Base-by-base conservation (phyloP, 2,329 filamentous ascomycete species). In the Dactylellina parvicollis region DNA sequence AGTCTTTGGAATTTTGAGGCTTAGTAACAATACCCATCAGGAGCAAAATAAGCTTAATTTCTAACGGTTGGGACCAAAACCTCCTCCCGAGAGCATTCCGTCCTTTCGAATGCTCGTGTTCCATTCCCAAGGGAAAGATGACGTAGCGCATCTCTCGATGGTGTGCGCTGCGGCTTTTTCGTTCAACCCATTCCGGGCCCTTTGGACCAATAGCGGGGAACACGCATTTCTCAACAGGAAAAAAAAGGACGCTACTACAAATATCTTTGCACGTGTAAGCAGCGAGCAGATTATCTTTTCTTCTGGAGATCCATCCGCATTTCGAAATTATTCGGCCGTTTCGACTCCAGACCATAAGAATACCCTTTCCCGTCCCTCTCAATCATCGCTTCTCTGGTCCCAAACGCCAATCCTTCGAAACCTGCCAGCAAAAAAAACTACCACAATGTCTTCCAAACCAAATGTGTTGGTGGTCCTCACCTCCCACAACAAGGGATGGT, bases 391-490 rank as follows among this genome's bases (percentile, higher is more conserved):
- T n/a, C n/a, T n/a, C n/a, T n/a, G n/a, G n/a, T n/a, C n/a, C n/a
- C n/a, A n/a, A n/a, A n/a, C n/a, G n/a, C n/a, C n/a, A n/a, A n/a
- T n/a, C n/a, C n/a, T n/a, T n/a, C n/a, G n/a, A n/a, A n/a, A n/a
- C n/a, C n/a, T n/a, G n/a, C n/a, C n/a, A n/a, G n/a, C n/a, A n/a
- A n/a, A n/a, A 28, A 16, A 44, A 44, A 42, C 24, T 59, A 8
- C 55, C 46, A 67, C 62, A 66, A 67, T 67, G 62, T 32, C 34
- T 14, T 44, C 52, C 4, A 47, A 54, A 49, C 34, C 83, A 28
- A 90, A 89, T 80, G 82, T 92, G 75, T 88, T 92, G 82, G 82
- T 91, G 80, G 86, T 92, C 67, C 86, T 92, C 74, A 90, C 88
- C 75, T 91, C 88, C 73, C 84, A 86, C 79, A 80, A 79, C 78